Conservation (phyloP, 768 basidiomycete genomes). For the Panus rudis region DNA sequence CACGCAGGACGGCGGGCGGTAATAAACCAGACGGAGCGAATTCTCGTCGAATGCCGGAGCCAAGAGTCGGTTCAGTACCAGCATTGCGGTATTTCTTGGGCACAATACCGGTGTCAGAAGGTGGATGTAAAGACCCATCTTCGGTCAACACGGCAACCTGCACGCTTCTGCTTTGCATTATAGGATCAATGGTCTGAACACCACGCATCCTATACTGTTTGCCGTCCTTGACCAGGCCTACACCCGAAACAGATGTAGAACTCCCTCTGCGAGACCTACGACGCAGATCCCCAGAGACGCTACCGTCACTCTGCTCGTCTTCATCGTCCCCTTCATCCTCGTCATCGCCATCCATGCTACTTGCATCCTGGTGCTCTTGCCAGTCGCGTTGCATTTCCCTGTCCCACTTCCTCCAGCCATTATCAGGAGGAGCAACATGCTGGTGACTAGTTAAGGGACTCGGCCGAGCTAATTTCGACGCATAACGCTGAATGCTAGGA, state of each 20-base stretch:
- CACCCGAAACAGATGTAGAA: slow-evolving; percentile 28
- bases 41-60: slow-evolving; percentile 8
- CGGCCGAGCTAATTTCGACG: slow-evolving; percentile 51
- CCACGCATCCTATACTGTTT: slow-evolving; percentile 59
- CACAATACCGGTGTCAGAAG: neutral
- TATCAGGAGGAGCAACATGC: slow-evolving; percentile 34
- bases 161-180: slow-evolving; percentile 47
- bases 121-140: neutral
- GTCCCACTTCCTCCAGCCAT: slow-evolving; percentile 23
- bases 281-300: slow-evolving; percentile 12
- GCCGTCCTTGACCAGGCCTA: slow-evolving; percentile 33
- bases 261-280: slow-evolving; percentile 23
- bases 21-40: slow-evolving; percentile 9
- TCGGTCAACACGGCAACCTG: slow-evolving; percentile 39
- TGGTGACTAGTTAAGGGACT: no score
- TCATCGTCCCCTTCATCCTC: slow-evolving; percentile 66
- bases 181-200: slow-evolving; percentile 59
- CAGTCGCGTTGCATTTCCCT: slow-evolving; percentile 35
- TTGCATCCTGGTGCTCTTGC: slow-evolving; percentile 55
- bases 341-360: slow-evolving; percentile 77
- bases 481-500: slow-evolving; percentile 75
- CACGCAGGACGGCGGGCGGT: slow-evolving; percentile 17
- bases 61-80: neutral
- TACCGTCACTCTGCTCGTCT: slow-evolving; percentile 25
- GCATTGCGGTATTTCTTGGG: no score